Evolutionary conservation across 495 filamentous ascomycete species (phyloP).

Genomic region (Daldinia concentrica): DNA sequence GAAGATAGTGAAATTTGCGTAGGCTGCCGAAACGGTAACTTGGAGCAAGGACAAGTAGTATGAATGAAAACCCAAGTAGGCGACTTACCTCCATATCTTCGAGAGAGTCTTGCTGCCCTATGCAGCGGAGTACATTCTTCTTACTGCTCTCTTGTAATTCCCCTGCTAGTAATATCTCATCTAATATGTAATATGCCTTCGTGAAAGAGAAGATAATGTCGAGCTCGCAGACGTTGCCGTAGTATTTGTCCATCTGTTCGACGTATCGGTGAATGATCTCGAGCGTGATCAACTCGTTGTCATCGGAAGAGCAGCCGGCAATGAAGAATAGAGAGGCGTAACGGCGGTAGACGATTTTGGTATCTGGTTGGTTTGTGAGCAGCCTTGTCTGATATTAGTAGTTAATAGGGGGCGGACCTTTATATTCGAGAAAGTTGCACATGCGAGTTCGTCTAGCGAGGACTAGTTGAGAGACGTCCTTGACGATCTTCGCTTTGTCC

Average conservation of each 20-base stretch:
- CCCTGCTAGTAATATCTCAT: slow-evolving; percentile 93
- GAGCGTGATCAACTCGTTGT: slow-evolving; percentile 97
- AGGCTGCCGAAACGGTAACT: not conserved
- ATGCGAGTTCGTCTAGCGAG: slow-evolving; percentile 94
- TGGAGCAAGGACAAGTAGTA: slow-evolving; percentile 1
- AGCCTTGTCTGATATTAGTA: not conserved
- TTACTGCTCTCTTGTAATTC: slow-evolving; percentile 99
- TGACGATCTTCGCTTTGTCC: slow-evolving; percentile 99
- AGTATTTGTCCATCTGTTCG: slow-evolving; percentile 99
- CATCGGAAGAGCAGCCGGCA: slow-evolving; percentile 90
- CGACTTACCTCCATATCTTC: slow-evolving; percentile 96
- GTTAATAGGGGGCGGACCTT: slow-evolving; percentile 66
- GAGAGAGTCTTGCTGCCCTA: slow-evolving; percentile 91
- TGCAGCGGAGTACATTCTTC: slow-evolving; percentile 96
- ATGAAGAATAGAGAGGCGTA: slow-evolving; percentile 99
- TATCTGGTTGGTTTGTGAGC: slow-evolving; percentile 66
- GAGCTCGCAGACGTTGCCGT: slow-evolving; percentile 99
- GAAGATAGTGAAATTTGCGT: slow-evolving; percentile 16
- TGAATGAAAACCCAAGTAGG: slow-evolving; percentile 18
- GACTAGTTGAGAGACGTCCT: slow-evolving; percentile 98
- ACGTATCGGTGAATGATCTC: slow-evolving; percentile 99
- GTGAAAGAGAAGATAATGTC: slow-evolving; percentile 99
- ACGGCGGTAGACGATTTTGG: slow-evolving; percentile 97
- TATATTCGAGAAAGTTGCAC: slow-evolving; percentile 99
- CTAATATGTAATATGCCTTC: slow-evolving; percentile 98